Conservation (phyloP, 352 stramenopile species). For the Halophytophthora batemanensis region DNA sequence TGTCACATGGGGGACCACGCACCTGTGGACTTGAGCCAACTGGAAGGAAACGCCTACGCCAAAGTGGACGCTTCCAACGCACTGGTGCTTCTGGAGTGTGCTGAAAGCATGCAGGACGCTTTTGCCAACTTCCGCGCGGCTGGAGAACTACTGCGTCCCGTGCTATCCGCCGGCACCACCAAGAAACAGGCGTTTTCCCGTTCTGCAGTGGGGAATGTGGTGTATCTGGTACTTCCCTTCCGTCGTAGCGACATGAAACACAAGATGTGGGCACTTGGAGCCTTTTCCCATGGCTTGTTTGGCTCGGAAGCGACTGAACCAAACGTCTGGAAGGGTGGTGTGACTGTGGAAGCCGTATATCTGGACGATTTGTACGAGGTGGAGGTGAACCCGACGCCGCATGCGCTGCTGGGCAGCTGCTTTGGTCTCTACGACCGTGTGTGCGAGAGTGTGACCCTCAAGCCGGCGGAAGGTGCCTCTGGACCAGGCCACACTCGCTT, state of each 20-base stretch:
- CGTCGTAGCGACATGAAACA: constrained; percentile 64
- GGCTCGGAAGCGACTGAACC: constrained; percentile 24
- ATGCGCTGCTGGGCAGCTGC: constrained; percentile 49
- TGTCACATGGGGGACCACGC: constrained; percentile 67
- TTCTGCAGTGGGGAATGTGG: constrained; percentile 57
- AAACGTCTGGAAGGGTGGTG: constrained; percentile 40
- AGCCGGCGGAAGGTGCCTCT: constrained; percentile 25
- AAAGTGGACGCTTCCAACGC: constrained; percentile 52
- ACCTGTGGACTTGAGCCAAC: constrained; percentile 37
- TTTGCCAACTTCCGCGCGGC: constrained; percentile 66
- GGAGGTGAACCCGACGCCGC: constrained; percentile 55
- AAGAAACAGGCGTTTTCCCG: constrained; percentile 67
- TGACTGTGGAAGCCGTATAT: constrained; percentile 69
- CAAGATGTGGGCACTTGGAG: constrained; percentile 66
- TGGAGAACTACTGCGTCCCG: constrained; percentile 48
- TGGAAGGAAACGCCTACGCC: constrained; percentile 37
- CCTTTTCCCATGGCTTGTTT: constrained; percentile 61
- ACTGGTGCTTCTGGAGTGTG: constrained; percentile 57
- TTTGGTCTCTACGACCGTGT: constrained; percentile 72
- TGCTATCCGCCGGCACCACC: constrained; percentile 40
- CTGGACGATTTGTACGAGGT: constrained; percentile 73
- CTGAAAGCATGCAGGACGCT: constrained; percentile 42
- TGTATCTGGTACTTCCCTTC: constrained; percentile 72
- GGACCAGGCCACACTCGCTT: constrained; percentile 23
- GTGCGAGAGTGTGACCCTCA: constrained; percentile 54